These are phyloP conservation scores for Selaginella moellendorffii DNA, from an alignment of 75 land plant genomes.

Conservation along the genomic window DNA sequence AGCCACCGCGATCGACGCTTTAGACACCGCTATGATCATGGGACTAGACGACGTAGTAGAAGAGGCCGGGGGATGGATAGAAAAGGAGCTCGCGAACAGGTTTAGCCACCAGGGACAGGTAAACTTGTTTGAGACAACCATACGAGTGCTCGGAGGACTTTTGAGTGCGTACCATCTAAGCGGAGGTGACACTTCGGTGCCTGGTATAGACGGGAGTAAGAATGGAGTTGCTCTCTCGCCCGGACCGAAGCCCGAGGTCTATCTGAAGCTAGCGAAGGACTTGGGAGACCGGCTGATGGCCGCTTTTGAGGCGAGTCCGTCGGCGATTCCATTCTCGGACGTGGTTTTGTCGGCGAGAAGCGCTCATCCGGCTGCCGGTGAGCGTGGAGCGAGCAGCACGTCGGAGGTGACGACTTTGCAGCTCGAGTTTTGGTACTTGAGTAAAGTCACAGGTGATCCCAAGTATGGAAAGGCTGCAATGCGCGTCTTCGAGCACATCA, in stretches of 20 bases:
- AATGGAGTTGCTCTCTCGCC: constrained; percentile 1
- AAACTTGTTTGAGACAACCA: constrained; percentile 95
- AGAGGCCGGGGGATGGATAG: constrained; percentile 86
- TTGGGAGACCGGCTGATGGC: constrained; percentile 63
- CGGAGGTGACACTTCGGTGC: constrained; percentile 27
- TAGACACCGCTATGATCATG: constrained; percentile 98
- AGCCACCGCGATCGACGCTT: constrained; percentile 83
- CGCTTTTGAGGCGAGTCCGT: constrained; percentile 85
- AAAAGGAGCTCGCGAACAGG: constrained; percentile 43
- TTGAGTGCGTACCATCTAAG: constrained; percentile 92
- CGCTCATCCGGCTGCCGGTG: constrained; percentile 66
- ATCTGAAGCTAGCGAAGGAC: constrained; percentile 50
- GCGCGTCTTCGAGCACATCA: constrained; percentile 78
- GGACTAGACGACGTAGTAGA: constrained; percentile 53
- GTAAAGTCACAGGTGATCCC: constrained; percentile 68
- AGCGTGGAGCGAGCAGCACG: constrained; percentile 83
- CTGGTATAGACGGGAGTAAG: constrained; percentile 10
- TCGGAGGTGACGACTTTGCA: constrained; percentile 86
- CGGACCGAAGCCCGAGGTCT: constrained; percentile 56
- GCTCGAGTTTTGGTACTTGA: constrained; percentile 85
- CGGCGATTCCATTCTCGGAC: constrained; percentile 78
- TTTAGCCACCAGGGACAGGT: constrained; percentile 46
- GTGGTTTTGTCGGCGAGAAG: constrained; percentile 53
- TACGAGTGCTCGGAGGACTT: constrained; percentile 90
- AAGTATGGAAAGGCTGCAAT: constrained; percentile 65